Percentiles rank a stretch among this genome's conserved stretches.
Evolutionary conservation across 768 basidiomycete species (phyloP).

Genomic region (Artomyces pyxidatus): DNA sequence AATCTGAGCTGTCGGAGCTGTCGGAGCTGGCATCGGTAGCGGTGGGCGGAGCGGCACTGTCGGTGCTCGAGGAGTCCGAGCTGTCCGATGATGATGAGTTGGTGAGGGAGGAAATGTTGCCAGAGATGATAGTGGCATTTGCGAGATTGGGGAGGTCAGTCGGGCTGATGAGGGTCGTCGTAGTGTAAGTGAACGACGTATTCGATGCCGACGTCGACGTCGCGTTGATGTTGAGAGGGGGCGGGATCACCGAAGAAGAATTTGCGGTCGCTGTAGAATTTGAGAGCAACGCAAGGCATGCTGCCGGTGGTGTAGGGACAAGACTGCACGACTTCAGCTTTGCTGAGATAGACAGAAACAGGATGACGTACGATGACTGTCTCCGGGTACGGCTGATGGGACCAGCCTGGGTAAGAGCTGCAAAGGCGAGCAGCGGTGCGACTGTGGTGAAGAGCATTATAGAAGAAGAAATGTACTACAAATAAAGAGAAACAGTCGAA

Average conservation of each 20-base stretch:
- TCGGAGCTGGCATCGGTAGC: not conserved
- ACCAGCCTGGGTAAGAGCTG: not conserved
- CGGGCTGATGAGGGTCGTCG: not conserved
- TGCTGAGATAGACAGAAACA: not conserved
- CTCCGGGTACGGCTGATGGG: slow-evolving; percentile 7
- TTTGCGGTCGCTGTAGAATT: not conserved
- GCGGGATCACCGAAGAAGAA: not conserved
- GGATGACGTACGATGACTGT: slow-evolving; percentile 6
- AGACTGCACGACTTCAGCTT: slow-evolving; percentile 1
- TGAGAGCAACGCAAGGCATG: slow-evolving; percentile 2
- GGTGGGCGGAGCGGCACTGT: not conserved
- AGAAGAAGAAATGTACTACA: not conserved
- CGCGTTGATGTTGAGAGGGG: not conserved
- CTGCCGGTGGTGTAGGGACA: slow-evolving; percentile 6
- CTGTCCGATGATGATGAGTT: not conserved
- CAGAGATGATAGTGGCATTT: not conserved
- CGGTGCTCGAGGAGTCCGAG: not conserved
- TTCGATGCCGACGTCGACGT: slow-evolving; percentile 3
- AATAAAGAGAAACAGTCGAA: not conserved
- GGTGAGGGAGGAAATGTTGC: not conserved
- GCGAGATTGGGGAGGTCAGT: not conserved
- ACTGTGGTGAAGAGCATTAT: slow-evolving; percentile 4
- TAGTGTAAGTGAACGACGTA: not conserved
- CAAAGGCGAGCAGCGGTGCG: slow-evolving; percentile 4
- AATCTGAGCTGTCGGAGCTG: not conserved